Evolutionary conservation across 805 yeast species (phyloP), one percentile per base, ranked within the genome.

Genomic region (Wickerhamiella hasegawae): DNA sequence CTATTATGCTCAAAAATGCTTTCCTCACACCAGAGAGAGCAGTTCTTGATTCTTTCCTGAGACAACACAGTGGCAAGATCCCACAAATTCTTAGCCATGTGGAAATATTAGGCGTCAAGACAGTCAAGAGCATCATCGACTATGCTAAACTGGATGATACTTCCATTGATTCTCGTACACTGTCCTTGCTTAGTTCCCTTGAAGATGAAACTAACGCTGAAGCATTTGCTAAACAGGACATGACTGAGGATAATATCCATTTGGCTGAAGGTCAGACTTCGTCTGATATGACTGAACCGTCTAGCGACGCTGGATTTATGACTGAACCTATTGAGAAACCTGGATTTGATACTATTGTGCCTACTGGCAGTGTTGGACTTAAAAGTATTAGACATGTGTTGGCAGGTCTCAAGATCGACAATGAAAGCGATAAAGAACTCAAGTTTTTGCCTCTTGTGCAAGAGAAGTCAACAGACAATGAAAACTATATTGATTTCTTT

Each of bases 321-420:
- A 25, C 14, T 18, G 26, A 28, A 31, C 43, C 56, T 3, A 49
- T 81, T 11, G 66, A 65, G 2, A 79, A 76, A 41, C 69, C 69
- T 28, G 63, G 60, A 6, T 61, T 66, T 23, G 73, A 64, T 2
- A 60, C 60, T 12, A 63, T 85, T 33, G 56, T 58, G 32, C 65
- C 92, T 1, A 93, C 82, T 6, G 76, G 73, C 30, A 71, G 94
- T 0, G 70, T 73, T 40, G 92, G 90, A 10, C 66, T 84, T 58
- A 76, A 75, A 44, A 76, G 76, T 12, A 76, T 85, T 40, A 71
- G 87, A 52, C 81, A 79, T 45, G 70, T 87, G 3, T 61, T 84
- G 27, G 51, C 72, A 17, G 79, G 75, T 1, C 53, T 74, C 22
- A 40, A 51, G 33, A 46, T 52, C 39, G 55, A 46, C 36, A 54